Conservation (phyloP, 192 early-diverging fungal genomes). For the Coemansia sp. region DNA sequence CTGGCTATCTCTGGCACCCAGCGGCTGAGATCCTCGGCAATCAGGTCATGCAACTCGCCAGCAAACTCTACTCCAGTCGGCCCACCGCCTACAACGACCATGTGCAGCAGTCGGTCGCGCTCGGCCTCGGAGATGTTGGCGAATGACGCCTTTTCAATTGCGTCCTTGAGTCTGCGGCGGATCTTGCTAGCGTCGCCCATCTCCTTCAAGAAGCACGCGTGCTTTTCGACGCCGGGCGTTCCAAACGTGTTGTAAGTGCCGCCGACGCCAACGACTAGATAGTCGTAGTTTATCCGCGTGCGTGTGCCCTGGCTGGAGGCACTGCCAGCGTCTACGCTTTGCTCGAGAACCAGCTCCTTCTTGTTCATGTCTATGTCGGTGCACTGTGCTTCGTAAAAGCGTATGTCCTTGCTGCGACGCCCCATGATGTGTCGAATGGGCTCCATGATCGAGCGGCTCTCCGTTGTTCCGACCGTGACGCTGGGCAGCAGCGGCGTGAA, state of each 20-base stretch:
- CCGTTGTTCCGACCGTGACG: constrained; percentile 83
- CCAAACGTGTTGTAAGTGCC: constrained; percentile 83
- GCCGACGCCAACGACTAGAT: constrained; percentile 81
- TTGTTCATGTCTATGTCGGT: constrained; percentile 79
- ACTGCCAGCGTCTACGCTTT: constrained; percentile 63
- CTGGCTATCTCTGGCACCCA: constrained; percentile 75
- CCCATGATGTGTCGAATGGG: constrained; percentile 79
- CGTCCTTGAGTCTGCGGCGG: constrained; percentile 74
- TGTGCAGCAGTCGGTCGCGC: constrained; percentile 69
- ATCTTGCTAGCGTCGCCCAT: constrained; percentile 83
- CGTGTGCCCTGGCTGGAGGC: constrained; percentile 13
- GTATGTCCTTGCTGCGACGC: constrained; percentile 76
- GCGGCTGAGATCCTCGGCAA: constrained; percentile 76
- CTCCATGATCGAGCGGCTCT: constrained; percentile 86
- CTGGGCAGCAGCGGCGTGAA: constrained; percentile 91
- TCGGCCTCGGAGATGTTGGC: constrained; percentile 66
- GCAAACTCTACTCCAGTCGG: constrained; percentile 82
- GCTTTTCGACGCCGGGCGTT: constrained; percentile 81
- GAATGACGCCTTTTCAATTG: constrained; percentile 78
- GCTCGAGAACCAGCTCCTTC: constrained; percentile 78
- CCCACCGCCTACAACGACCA: constrained; percentile 88
- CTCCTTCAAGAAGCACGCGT: constrained; percentile 87
- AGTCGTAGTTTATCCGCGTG: constrained; percentile 70
- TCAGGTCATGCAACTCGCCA: constrained; percentile 79
- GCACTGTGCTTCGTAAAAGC: constrained; percentile 84